Evolutionary conservation across 2,329 filamentous ascomycete genomes (phyloP).

Genomic region (Fusarium lyarnte): DNA sequence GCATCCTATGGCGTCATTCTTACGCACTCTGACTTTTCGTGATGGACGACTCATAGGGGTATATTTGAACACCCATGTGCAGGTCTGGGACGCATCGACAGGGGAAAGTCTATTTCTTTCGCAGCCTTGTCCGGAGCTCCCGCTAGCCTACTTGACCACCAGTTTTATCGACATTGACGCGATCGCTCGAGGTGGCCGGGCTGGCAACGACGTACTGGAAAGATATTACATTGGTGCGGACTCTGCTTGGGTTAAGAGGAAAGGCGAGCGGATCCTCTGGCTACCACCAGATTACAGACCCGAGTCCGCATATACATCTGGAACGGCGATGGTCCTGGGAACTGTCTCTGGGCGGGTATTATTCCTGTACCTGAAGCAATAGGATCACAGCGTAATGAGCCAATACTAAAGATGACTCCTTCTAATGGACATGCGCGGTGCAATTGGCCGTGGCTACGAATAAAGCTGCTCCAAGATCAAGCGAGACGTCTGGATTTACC

Average conservation of each 20-base stretch:
- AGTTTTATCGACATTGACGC: not conserved
- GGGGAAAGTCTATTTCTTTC: not conserved
- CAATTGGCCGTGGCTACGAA: not conserved
- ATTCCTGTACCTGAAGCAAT: not conserved
- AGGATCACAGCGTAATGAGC: not conserved
- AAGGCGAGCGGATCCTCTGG: not conserved
- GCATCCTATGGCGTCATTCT: rapidly evolving
- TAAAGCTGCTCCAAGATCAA: not conserved
- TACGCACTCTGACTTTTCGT: not conserved
- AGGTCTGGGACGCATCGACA: not conserved
- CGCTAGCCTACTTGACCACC: rapidly evolving
- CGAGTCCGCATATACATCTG: rapidly evolving
- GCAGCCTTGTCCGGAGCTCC: not conserved
- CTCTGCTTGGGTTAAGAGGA: not conserved
- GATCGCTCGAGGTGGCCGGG: rapidly evolving
- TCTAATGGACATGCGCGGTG: not conserved
- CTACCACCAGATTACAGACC: not conserved
- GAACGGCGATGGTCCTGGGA: not conserved
- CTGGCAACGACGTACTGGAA: not conserved
- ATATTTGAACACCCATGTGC: not conserved
- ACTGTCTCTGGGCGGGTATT: not conserved
- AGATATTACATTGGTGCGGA: not conserved
- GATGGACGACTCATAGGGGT: not conserved
- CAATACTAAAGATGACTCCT: too few species aligned
- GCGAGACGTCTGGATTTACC: not conserved